Evolutionary conservation across 2,329 filamentous ascomycete species (phyloP), one percentile per base, ranked within the genome.

Genomic region (Didymella glomerata): DNA sequence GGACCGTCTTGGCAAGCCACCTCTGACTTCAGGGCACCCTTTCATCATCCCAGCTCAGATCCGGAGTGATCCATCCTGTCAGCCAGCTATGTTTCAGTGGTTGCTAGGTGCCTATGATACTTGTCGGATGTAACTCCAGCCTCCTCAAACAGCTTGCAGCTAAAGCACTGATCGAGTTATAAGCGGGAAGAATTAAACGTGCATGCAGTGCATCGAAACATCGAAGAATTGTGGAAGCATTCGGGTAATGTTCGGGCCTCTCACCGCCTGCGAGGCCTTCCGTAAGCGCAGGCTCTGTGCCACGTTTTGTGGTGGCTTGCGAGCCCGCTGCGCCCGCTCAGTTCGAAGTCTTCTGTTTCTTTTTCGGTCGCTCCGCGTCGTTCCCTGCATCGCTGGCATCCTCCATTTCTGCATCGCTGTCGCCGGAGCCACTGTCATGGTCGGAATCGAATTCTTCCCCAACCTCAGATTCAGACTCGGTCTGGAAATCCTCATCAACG

Each of bases 401-500:
- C 42, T 81, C 86, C 67, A 82, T 86, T 49, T 88, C 88, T 42
- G 84, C 86, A 61, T 86, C 89, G 67, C 86, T 89, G 55, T 84
- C 88, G 18, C 85, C 88, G 13, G 90, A 92, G 49, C 88, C 91
- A 74, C 92, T 97, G 75, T 96, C 92, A 74, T 97, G 94, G 45
- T 87, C 90, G 52, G 91, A 94, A 78, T 99, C 95, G 68, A 88
- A 99, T 76, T 99, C 96, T 78, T 99, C 95, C 0, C 94, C 95
- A 2, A 97, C 93, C 68, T 99, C 95, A 52, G 91, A 96, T 65
- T 99, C 95, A 14, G 90, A 93, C 62, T 96, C 92, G 6, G 90
- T 91, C 68, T 90, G 86, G 83, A 99, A 99, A 80, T 99, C 95
- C 77, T 99, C 95, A 70, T 99, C 95, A 9, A 93, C 88, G 60